These are phyloP conservation scores for Fusarium sp. DNA, from an alignment of 2,329 filamentous ascomycete genomes.

Conservation along the genomic window DNA sequence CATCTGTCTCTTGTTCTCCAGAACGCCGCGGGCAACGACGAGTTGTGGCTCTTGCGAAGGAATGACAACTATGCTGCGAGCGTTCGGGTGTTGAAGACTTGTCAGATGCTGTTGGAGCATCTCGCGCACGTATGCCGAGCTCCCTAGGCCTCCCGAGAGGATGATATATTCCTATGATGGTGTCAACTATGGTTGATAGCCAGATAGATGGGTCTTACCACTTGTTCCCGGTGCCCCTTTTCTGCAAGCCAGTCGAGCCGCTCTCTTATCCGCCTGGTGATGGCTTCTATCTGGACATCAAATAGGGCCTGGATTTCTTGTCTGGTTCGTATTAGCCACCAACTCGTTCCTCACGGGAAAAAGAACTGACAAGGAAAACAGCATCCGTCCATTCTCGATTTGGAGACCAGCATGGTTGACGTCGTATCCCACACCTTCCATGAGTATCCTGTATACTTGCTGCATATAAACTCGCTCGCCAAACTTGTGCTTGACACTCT, in stretches of 20 bases:
- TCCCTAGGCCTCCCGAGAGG: conserved; percentile 59
- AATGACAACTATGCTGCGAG: conserved; percentile 20
- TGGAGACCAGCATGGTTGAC: conserved; percentile 52
- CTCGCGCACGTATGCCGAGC: conserved; percentile 60
- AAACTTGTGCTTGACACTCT: conserved; percentile 56
- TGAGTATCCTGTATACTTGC: conserved; percentile 54
- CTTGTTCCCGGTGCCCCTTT: conserved; percentile 48
- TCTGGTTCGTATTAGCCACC: conserved; percentile 38
- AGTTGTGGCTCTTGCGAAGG: conserved; percentile 34
- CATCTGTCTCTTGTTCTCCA: conserved; percentile 30
- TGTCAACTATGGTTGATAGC: neutral
- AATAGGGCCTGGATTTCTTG: conserved; percentile 58
- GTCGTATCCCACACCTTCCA: conserved; percentile 57
- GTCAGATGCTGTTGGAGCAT: conserved; percentile 53
- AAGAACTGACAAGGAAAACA: conserved; percentile 52
- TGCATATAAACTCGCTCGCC: conserved; percentile 58
- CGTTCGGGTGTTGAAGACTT: conserved; percentile 48
- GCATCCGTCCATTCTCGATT: conserved; percentile 55
- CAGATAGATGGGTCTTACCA: conserved; percentile 44
- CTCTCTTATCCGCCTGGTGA: conserved; percentile 53
- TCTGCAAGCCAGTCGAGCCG: conserved; percentile 55
- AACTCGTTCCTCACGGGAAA: neutral
- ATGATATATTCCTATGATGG: conserved; percentile 54
- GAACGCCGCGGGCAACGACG: conserved; percentile 26
- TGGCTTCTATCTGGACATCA: conserved; percentile 47